Evolutionary conservation across 2,329 filamentous ascomycete species (phyloP), one percentile per base, ranked within the genome.

Genomic region (Diaporthe velutina): DNA sequence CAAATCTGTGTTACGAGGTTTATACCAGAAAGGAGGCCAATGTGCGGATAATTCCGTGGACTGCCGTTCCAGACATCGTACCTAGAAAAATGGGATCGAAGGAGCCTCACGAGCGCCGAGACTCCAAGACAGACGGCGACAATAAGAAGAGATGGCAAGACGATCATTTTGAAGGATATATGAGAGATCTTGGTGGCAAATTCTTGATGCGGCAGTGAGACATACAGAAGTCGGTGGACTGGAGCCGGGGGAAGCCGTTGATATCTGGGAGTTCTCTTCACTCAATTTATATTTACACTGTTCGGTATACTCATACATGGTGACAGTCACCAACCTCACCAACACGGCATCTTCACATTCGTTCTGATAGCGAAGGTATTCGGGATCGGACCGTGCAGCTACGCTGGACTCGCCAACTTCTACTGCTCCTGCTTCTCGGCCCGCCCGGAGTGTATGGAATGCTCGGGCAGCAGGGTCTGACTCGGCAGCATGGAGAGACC

Each of bases 21-120:
- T 5, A 75, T 4, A 6, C 75, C 75, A 9, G 67, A 6, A 10
- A 70, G 35, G 4, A 58, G 70, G 9, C 61, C 66, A 33, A 60
- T n/a, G 15, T 76, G 73, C 13, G 73, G 75, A 54, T 75, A 76
- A 15, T 33, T 42, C 70, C 9, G 70, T 22, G 38, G 38, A 30
- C 4, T 30, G 30, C 35, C n/a, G 3, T 40, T 8, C 30, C 7
- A 10, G n/a, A 22, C 8, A 15, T 12, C 4, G 6, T 40, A 2
- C 12, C 28, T 28, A 33, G 9, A 2, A 3, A 25, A 0, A 22
- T 25, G 13, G 19, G 13, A 25, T 7, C 10, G 52, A 9, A 19
- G n/a, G n/a, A 58, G 22, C 22, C 12, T 57, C 54, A 28, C 15
- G 22, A 50, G 10, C 1, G 30, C 30, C 54, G 54, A 35, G 28